Evolutionary conservation across 257 asterid species (phyloP), one percentile per base, ranked within the genome.

Genomic region (Euphrasia confusa): DNA sequence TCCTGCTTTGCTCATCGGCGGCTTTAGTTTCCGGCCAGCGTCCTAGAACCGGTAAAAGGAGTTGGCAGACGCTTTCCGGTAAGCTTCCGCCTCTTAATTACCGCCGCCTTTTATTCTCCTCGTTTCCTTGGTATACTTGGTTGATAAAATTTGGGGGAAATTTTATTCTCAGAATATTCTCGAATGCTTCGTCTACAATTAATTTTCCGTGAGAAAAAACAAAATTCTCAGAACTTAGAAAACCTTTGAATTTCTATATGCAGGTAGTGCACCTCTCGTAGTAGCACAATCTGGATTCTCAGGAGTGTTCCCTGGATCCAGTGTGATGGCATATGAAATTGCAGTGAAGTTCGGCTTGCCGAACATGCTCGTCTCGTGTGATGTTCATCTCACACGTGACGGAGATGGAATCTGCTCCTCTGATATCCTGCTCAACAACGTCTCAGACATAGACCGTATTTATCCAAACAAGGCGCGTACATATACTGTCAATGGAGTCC

Each of bases 11-110:
- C 9, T 50, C 55, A 50, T 50, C 55, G 55, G 26, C 55, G 27
- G 55, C 55, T n/a, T 15, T 50, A 50, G 55, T 50, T 15, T n/a
- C 55, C 21, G 55, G 55, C 55, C 55, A 50, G 55, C 55, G 55
- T 15, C 7, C 26, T 50, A 50, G 10, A 9, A 14, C 11, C 24
- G 7, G 10, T 9, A 0, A 4, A 8, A 50, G 28, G 1, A 13
- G 7, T 15, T 50, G 55, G 55, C 26, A 50, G 26, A 50, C 55
- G 55, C 26, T 50, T 50, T 2, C 10, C 55, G 28, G 55, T 50
- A 50, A 50, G 4, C 26, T 15, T n/a, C 18, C 17, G 26, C 6
- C 55, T 50, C 5, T 44, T 4, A 44, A 44, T 44, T 44, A 2
- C 5, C 15, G 50, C 15, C 5, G 4, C 15, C 2, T 45, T 45